These are phyloP conservation scores for Penicillium nordicum DNA, from an alignment of 2,329 filamentous ascomycete genomes.

Conservation along the genomic window DNA sequence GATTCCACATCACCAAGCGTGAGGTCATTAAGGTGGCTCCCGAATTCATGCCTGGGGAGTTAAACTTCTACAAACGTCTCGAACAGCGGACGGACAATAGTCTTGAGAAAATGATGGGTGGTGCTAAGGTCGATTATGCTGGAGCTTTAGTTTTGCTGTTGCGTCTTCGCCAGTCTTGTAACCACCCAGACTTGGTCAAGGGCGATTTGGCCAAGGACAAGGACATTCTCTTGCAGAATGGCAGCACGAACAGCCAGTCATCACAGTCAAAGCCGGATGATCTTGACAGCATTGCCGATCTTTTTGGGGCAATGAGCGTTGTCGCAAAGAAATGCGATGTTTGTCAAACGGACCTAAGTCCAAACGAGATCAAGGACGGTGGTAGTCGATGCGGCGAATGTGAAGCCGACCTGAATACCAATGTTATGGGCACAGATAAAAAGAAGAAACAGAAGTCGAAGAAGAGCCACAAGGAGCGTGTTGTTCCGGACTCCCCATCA, in stretches of 20 bases:
- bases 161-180: conserved; percentile 86
- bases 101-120: conserved; percentile 83
- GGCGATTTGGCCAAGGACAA: conserved; percentile 82
- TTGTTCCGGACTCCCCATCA: conserved; percentile 28
- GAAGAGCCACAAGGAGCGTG: conserved; percentile 41
- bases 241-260: conserved; percentile 49
- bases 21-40: conserved; percentile 79
- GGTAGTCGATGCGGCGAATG: conserved; percentile 69
- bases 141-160: conserved; percentile 90
- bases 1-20: conserved; percentile 88
- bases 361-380: conserved; percentile 52
- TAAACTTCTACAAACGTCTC: conserved; percentile 78
- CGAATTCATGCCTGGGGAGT: conserved; percentile 74
- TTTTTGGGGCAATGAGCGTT: conserved; percentile 81
- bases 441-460: conserved; percentile 48
- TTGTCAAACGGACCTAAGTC: conserved; percentile 67
- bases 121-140: conserved; percentile 78
- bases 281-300: conserved; percentile 76
- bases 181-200: conserved; percentile 85
- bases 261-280: conserved; percentile 56
- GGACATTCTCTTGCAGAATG: conserved; percentile 71
- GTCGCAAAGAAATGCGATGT: conserved; percentile 76
- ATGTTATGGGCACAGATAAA: conserved; percentile 41
- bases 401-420: conserved; percentile 66
- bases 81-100: conserved; percentile 82